Conservation (phyloP, 805 yeast genomes). For the Komagataella pseudopastoris region DNA sequence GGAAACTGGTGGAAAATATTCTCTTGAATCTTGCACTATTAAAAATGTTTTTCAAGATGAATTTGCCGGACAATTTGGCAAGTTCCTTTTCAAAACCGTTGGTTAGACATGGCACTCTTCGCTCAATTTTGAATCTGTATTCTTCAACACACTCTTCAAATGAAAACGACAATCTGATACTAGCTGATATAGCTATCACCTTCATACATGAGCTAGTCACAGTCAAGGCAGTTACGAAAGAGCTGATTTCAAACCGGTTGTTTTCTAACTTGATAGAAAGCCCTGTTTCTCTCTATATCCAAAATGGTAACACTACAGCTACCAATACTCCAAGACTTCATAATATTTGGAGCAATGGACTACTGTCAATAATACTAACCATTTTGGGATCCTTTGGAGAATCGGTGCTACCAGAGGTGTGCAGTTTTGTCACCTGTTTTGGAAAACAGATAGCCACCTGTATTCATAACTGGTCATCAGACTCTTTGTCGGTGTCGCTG, state of each 20-base stretch:
- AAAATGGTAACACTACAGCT: constrained; percentile 41
- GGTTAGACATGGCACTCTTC: constrained; percentile 44
- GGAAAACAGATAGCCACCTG: constrained; percentile 52
- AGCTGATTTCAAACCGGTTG: constrained; percentile 49
- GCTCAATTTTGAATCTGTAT: constrained; percentile 49
- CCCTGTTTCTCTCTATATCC: constrained; percentile 53
- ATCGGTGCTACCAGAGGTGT: constrained; percentile 47
- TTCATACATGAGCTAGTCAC: constrained; percentile 58
- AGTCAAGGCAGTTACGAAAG: constrained; percentile 50
- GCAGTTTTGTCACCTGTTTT: constrained; percentile 50
- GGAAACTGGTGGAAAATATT: constrained; percentile 50
- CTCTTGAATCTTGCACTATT: constrained; percentile 50
- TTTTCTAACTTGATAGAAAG: constrained; percentile 60
- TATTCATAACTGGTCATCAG: constrained; percentile 55
- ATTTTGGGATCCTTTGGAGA: constrained; percentile 52
- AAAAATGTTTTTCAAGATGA: constrained; percentile 37
- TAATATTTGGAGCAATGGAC: constrained; percentile 76
- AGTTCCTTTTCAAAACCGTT: constrained; percentile 37
- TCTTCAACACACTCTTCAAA: constrained; percentile 52
- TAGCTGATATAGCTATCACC: constrained; percentile 60
- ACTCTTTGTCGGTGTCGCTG: constrained; percentile 33
- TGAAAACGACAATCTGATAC: constrained; percentile 40
- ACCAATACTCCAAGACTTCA: constrained; percentile 49
- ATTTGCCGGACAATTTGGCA: constrained; percentile 32
- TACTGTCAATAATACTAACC: constrained; percentile 52